Base-by-base conservation (phyloP, 345 rosid genomes). In the Ricinus communis region DNA sequence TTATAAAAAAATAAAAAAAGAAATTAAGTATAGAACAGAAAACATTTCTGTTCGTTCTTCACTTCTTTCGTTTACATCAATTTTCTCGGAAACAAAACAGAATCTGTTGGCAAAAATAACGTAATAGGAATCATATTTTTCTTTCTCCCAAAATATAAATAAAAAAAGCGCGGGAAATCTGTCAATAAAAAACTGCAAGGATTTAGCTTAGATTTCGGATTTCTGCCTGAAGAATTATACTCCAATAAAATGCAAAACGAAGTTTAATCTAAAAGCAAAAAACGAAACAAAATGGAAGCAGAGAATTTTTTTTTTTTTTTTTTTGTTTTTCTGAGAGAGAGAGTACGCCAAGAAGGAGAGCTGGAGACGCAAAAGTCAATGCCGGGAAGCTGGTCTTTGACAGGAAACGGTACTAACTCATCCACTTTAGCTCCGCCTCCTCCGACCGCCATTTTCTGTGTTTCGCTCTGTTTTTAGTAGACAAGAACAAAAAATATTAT, bases 381-480 rank as follows among this genome's bases (percentile, higher is more conserved):
- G 62, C 92, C 96, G 2, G 97, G 97, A 40, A 90, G 97, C 85
- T 94, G 97, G 58, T 88, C 93, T 74, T 85, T 91, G 53, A 87
- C 74, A 0, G 98, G 98, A 79, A 83, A 85, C 0, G 98, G 96
- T 41, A 77, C 82, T 68, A 87, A 85, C 71, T 88, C 98, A 55
- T 88, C 96, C 2, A 2, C 75, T 73, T 88, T 87, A 7, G 71
- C 1, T 71, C 80, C 59, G 13, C 40, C 67, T 10, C 33, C 51
- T 45, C 74, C 71, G 0, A 63, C 81, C n/a, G 79, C 82, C 87
- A 82, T 43, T 22, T 14, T 36, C 13, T 7, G 46, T 18, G 47
- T 59, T 30, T 57, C 31, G 13, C 59, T 46, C 41, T 30, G 27
- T 43, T 24, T 49, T 5, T 21, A 5, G 5, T 9, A 30, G 19